These are phyloP conservation scores for Dalechampia spathulata DNA, from an alignment of 441 rosid species.

Conservation along the genomic window DNA sequence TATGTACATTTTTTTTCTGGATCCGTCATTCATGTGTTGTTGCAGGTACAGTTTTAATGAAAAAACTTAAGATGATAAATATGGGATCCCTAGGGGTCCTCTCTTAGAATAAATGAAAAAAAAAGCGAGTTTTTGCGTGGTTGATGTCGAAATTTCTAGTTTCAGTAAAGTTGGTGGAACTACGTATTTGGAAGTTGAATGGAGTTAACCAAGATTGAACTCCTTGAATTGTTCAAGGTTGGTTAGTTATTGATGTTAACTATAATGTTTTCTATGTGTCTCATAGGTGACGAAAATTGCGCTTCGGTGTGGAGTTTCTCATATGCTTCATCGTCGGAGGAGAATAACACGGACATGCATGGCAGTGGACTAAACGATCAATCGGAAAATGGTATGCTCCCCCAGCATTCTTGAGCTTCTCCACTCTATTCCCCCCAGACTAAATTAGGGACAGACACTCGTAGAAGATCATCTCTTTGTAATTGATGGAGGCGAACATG, in stretches of 20 bases:
- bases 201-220: neutral
- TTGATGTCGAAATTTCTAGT: neutral
- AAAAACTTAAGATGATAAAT: neutral
- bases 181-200: neutral
- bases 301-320: slow-evolving; percentile 73
- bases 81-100: neutral
- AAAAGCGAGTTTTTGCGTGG: neutral
- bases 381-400: neutral
- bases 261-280: neutral
- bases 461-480: neutral
- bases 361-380: slow-evolving; percentile 5
- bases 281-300: slow-evolving; percentile 59
- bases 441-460: neutral
- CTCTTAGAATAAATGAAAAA: neutral
- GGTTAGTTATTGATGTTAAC: neutral
- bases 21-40: neutral
- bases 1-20: neutral
- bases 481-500: neutral
- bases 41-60: neutral
- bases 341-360: slow-evolving; percentile 14
- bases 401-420: slow-evolving; percentile 6
- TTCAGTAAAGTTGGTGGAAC: neutral
- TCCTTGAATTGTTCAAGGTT: neutral
- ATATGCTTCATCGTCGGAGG: slow-evolving; percentile 26
- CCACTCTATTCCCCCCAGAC: neutral